Evolutionary conservation across 1,284 basidiomycete genomes (phyloP).

Genomic region (Cutaneotrichosporon mucoides): DNA sequence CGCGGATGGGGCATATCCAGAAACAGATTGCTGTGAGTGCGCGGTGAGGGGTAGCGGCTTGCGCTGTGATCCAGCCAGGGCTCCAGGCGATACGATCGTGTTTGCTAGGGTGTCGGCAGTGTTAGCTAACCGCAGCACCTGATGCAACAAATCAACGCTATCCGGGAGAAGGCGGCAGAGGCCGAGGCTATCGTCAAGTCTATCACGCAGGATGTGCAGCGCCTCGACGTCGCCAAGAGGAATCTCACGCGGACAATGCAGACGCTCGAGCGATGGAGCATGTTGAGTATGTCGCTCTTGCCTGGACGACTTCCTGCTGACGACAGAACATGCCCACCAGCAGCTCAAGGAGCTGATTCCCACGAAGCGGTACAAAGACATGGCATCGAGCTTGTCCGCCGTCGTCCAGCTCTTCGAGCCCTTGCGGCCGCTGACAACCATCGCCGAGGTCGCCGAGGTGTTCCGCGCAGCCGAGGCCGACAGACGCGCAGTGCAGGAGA

Average conservation of each 20-base stretch:
- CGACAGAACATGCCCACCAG: constrained; percentile 69
- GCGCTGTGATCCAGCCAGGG: constrained; percentile 16
- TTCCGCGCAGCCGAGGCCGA: constrained; percentile 73
- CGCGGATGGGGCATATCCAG: constrained; percentile 80
- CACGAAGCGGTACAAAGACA: constrained; percentile 74
- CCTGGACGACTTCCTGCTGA: not conserved
- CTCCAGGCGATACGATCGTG: too few relatives aligned
- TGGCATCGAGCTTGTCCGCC: constrained; percentile 77
- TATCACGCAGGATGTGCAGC: constrained; percentile 95
- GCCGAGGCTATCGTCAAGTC: constrained; percentile 92
- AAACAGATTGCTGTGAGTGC: constrained; percentile 76
- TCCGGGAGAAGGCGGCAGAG: constrained; percentile 90
- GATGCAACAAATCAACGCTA: constrained; percentile 86
- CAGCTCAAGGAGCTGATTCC: constrained; percentile 74
- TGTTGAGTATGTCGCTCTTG: constrained; percentile 65
- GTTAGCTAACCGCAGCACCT: constrained; percentile 61
- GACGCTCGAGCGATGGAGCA: constrained; percentile 82
- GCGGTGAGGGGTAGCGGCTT: too few relatives aligned
- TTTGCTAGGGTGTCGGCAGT: too few relatives aligned
- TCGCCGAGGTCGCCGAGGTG: constrained; percentile 69
- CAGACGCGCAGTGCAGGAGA: constrained; percentile 68
- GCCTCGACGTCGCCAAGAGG: constrained; percentile 88
- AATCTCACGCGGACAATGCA: constrained; percentile 88
- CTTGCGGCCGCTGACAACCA: constrained; percentile 69
- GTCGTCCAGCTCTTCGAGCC: constrained; percentile 75